A percentile compares a stretch with the other conserved stretches of the same genome.
phyloP scores from a whole-genome alignment of 2,329 filamentous ascomycete species.

The Aspergillus cejpii region DNA sequence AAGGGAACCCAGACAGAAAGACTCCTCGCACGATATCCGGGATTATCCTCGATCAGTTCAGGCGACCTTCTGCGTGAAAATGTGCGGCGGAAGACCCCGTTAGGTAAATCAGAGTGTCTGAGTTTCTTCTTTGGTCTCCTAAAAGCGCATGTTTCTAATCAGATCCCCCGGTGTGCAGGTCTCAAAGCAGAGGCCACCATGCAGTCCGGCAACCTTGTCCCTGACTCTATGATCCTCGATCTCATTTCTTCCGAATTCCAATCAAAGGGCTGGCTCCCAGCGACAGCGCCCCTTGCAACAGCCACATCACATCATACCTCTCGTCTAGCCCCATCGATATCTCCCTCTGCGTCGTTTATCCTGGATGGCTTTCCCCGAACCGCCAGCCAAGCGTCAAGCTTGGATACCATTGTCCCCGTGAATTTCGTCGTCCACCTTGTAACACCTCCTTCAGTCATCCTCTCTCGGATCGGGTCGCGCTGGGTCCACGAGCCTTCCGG shows the following conservation, averaged over 20 bases:
- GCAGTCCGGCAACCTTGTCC: conserved; percentile 80
- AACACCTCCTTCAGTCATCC: conserved; percentile 78
- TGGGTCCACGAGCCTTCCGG: conserved; percentile 93
- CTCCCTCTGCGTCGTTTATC: conserved; percentile 79
- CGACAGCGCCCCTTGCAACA: conserved; percentile 7
- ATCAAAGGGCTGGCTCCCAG: conserved; percentile 72
- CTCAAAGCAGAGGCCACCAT: conserved; percentile 87
- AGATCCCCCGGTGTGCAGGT: conserved; percentile 47
- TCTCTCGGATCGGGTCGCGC: conserved; percentile 81
- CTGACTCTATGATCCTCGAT: conserved; percentile 83
- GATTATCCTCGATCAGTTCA: conserved; percentile 85
- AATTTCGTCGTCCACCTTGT: conserved; percentile 84
- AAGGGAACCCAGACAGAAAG: conserved; percentile 95
- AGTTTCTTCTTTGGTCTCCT: background rate
- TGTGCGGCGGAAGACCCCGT: conserved; percentile 78
- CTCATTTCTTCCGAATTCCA: conserved; percentile 87
- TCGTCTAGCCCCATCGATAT: conserved; percentile 47
- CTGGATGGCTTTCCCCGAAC: conserved; percentile 95
- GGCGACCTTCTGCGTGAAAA: conserved; percentile 88
- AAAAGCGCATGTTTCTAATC: conserved; percentile 5
- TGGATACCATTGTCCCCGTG: conserved; percentile 81
- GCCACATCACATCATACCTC: conserved; percentile 35
- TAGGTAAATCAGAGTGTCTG: conserved; percentile 53
- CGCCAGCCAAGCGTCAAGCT: conserved; percentile 65
- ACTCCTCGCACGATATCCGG: conserved; percentile 76